Conservation (phyloP, 257 asterid species). For the Echites panduratus region DNA sequence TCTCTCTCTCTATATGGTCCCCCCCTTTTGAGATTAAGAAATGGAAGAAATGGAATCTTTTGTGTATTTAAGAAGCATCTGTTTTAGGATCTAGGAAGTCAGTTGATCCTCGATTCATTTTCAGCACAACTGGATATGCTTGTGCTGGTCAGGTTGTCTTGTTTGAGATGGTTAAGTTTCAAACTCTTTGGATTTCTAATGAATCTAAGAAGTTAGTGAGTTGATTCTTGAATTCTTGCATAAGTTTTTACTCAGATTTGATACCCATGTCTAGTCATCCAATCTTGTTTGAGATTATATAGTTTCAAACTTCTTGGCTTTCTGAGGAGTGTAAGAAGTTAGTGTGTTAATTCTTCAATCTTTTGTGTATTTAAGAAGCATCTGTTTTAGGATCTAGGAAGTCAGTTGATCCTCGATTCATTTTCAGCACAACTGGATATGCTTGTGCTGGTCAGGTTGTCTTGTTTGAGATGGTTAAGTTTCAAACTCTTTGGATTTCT, state of each 20-base stretch:
- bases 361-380: background rate
- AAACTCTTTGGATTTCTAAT: background rate
- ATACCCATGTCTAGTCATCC: background rate
- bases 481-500: background rate
- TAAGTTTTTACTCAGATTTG: background rate
- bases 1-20: background rate
- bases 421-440: background rate
- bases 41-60: background rate
- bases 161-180: background rate
- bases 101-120: background rate
- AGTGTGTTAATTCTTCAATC: background rate
- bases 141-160: background rate
- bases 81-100: background rate
- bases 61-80: conserved; percentile 1
- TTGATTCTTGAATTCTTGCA: conserved; percentile 3
- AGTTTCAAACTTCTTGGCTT: background rate
- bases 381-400: background rate
- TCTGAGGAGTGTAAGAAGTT: background rate
- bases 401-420: background rate
- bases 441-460: background rate
- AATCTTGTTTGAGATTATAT: background rate
- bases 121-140: background rate
- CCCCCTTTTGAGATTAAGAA: background rate
- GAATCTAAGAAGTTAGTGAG: background rate
- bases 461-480: background rate